phyloP scores from a whole-genome alignment of 2,329 filamentous ascomycete species.

The Sarocladium brachiariae region DNA sequence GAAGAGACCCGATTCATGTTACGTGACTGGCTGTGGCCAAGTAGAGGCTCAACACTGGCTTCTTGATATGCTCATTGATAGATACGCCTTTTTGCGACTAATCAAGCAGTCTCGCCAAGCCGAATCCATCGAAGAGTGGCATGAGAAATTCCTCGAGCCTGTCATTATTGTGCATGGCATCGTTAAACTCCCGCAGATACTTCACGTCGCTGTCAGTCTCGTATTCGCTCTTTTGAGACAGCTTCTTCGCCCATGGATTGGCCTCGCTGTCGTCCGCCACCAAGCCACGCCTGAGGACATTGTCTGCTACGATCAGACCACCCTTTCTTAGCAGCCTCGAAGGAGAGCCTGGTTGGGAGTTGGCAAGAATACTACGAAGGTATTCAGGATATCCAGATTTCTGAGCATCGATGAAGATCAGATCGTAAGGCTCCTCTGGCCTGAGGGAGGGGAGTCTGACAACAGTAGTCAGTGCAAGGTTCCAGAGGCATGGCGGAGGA shows the following conservation, averaged over 20 bases:
- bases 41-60: too few relatives aligned
- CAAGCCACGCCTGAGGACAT: constrained; percentile 41
- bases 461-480: background rate
- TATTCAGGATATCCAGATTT: constrained; percentile 46
- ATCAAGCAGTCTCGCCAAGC: constrained; percentile 32
- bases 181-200: constrained; percentile 29
- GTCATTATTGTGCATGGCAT: constrained; percentile 22
- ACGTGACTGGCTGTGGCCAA: too few relatives aligned
- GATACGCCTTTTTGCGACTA: constrained; percentile 14
- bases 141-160: constrained; percentile 34
- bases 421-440: constrained; percentile 38
- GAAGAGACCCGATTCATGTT: too few relatives aligned
- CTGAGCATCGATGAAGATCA: constrained; percentile 48
- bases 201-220: constrained; percentile 18
- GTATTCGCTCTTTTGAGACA: constrained; percentile 15
- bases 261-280: constrained; percentile 35
- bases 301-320: constrained; percentile 48
- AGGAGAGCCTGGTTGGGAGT: constrained; percentile 30
- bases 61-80: too few relatives aligned
- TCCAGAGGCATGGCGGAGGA: background rate
- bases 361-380: constrained; percentile 36
- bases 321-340: constrained; percentile 39
- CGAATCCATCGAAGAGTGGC: constrained; percentile 37
- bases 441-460: constrained; percentile 26
- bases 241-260: constrained; percentile 24